Percentiles rank a stretch among this genome's conserved stretches.
Conservation (phyloP, 2,329 filamentous ascomycete genomes). For the Phialocephala sp. region DNA sequence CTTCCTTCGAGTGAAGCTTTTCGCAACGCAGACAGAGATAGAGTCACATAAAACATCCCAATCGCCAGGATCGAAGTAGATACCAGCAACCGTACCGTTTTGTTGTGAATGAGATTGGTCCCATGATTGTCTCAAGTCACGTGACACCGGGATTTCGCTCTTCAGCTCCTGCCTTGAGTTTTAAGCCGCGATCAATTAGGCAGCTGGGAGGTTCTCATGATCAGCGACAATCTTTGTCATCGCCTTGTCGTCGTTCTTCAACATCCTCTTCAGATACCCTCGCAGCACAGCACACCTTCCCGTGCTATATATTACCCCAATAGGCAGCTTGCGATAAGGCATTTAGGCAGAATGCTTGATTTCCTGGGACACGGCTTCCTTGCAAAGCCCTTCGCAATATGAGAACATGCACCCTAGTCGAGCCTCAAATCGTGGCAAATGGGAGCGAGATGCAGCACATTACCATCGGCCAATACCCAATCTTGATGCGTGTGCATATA, state of each 20-base stretch:
- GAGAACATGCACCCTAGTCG: background rate
- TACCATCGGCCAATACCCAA: conserved; percentile 5
- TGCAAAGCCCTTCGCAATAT: background rate
- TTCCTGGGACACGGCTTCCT: background rate
- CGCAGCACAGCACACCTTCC: background rate
- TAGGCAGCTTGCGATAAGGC: background rate
- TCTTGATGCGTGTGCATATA: background rate
- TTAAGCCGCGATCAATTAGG: too few relatives aligned
- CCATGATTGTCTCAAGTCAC: too few relatives aligned
- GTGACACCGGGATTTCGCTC: too few relatives aligned
- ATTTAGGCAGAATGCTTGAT: background rate
- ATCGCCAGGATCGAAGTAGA: too few relatives aligned
- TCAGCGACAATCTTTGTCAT: background rate
- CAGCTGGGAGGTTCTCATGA: background rate
- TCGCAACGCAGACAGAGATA: too few relatives aligned
- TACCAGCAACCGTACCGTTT: too few relatives aligned
- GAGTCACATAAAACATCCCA: too few relatives aligned
- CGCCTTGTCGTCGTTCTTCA: background rate
- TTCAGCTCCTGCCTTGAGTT: too few relatives aligned
- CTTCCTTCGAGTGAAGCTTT: too few relatives aligned
- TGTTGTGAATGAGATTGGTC: too few relatives aligned
- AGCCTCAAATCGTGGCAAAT: background rate
- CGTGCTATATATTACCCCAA: background rate
- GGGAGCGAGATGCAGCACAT: background rate
- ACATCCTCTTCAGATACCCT: background rate